These are phyloP conservation scores for Saturnispora saitoi DNA, from an alignment of 805 yeast genomes.

Conservation along the genomic window DNA sequence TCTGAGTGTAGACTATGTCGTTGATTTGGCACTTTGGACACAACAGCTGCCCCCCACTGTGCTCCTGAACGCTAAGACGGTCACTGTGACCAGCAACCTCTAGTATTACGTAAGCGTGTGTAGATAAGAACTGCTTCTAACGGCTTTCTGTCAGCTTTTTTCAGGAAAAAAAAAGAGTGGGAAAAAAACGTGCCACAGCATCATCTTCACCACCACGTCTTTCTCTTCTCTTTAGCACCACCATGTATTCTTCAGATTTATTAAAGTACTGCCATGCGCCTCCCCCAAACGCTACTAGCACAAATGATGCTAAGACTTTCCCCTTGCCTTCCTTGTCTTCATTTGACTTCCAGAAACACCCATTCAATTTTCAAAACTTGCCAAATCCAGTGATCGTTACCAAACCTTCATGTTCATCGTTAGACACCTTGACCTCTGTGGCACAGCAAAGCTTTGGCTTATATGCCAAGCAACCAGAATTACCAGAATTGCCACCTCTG, in stretches of 20 bases:
- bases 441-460: constrained; percentile 12
- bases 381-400: neutral
- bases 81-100: constrained; percentile 92
- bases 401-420: neutral
- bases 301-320: neutral
- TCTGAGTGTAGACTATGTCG: constrained; percentile 67
- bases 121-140: no score
- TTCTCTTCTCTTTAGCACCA: no score
- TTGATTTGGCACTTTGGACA: constrained; percentile 72
- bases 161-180: no score
- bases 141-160: no score
- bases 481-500: neutral
- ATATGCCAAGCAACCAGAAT: neutral
- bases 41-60: constrained; percentile 75
- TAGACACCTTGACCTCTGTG: constrained; percentile 7
- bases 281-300: neutral
- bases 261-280: constrained; percentile 13
- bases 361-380: neutral
- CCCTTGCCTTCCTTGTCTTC: neutral
- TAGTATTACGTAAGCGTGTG: neutral
- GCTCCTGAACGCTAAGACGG: constrained; percentile 82
- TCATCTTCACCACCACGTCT: neutral
- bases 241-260: constrained; percentile 13
- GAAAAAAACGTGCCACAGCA: neutral
- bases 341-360: neutral